Percentiles rank a stretch among this genome's conserved stretches.
Conservation (phyloP, 2,329 filamentous ascomycete species). For the Fusarium sp. region DNA sequence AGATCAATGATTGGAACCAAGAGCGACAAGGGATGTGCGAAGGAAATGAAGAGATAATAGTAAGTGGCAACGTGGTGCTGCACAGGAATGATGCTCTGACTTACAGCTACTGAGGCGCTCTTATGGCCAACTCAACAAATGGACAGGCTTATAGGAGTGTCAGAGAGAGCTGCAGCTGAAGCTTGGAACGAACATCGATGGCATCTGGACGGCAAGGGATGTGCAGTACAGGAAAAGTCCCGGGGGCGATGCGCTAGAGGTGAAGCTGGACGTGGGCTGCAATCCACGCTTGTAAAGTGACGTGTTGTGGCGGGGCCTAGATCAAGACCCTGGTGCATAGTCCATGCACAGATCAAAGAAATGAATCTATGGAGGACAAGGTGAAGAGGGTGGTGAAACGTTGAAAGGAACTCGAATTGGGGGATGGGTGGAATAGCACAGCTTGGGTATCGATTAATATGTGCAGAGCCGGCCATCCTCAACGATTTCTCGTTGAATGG, state of each 20-base stretch:
- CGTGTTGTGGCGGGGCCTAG: constrained; percentile 44
- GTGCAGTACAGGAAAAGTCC: constrained; percentile 32
- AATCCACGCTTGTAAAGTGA: constrained; percentile 43
- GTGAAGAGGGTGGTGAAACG: constrained; percentile 2
- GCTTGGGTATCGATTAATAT: background rate
- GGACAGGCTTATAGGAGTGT: constrained; percentile 26
- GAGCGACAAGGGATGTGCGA: background rate
- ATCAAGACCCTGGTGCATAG: constrained; percentile 34
- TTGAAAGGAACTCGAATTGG: background rate
- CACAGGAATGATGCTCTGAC: constrained; percentile 19
- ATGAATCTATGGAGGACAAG: constrained; percentile 2
- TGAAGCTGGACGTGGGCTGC: constrained; percentile 41
- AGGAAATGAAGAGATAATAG: background rate
- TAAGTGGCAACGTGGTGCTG: constrained; percentile 11
- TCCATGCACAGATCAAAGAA: constrained; percentile 25
- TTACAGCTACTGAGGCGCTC: constrained; percentile 35
- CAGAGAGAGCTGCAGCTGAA: constrained; percentile 27
- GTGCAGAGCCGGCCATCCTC: background rate
- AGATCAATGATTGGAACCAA: background rate
- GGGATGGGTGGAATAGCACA: background rate
- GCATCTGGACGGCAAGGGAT: constrained; percentile 33
- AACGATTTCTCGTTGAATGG: background rate
- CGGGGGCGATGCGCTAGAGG: constrained; percentile 26
- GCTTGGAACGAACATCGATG: constrained; percentile 9
- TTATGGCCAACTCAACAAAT: constrained; percentile 12